Evolutionary conservation across 345 rosid genomes (phyloP), one percentile per base, ranked within the genome.

Genomic region (Cardiospermum halicacabum): DNA sequence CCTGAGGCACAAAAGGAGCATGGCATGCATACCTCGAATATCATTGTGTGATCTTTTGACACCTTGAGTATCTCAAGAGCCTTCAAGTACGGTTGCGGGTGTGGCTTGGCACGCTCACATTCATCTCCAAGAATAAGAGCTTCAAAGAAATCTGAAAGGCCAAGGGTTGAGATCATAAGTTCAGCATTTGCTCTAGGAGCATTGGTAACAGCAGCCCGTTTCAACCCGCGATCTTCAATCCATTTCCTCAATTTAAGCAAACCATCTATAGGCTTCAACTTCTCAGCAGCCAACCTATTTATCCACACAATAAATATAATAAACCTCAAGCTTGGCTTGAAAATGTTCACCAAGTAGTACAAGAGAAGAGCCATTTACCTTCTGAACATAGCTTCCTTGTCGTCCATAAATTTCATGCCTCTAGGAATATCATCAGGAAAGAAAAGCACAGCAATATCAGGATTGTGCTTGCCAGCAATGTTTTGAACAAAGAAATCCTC

Each of bases 141-240:
- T 16, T 91, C 81, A 51, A 94, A 89, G 74, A 94, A 94, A 75
- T 87, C 89, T 19, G 68, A 53, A 10, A 91, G 92, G 30, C 99
- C 96, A 1, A 95, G 98, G 50, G 60, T 80, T 2, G 91, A 74
- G 69, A 91, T 85, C 75, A 95, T 81, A 28, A 87, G 81, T 68
- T 91, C 99, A n/a, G 96, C 99, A 79, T 87, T 95, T 24, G 53
- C 71, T 76, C 68, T 84, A 0, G 99, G 96, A 37, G 99, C 94
- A 74, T 95, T 95, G 11, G 99, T 91, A 3, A 95, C 99, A 0
- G 96, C 99, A 24, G 99, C 99, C 3, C 91, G 82, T 77, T 85
- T 94, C 80, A 91, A 54, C 22, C 95, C 96, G 39, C 63, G 90
- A 11, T 86, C 92, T 69, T 95, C 92, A 28, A 95, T 68, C 97